Percentiles rank a stretch among this genome's conserved stretches.
phyloP scores from a whole-genome alignment of 2,329 filamentous ascomycete species.

The Talaromyces amestolkiae region DNA sequence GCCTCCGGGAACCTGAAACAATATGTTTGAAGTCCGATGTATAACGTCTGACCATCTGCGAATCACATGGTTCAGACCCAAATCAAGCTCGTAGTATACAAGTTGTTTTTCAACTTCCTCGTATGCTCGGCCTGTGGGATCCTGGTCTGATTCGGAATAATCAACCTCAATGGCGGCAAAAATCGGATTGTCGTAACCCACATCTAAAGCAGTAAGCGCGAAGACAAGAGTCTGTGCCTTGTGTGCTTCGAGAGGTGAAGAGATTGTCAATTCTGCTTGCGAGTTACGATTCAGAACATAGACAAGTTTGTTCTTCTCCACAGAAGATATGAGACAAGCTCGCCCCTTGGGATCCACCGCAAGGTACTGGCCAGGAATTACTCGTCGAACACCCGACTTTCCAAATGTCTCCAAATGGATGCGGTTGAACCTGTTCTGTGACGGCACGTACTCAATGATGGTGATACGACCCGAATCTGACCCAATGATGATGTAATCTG shows the following conservation, averaged over 20 bases:
- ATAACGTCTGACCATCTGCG: conserved; percentile 95
- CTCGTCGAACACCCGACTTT: conserved; percentile 90
- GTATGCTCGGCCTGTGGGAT: conserved; percentile 78
- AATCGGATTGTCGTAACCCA: conserved; percentile 94
- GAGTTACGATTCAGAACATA: conserved; percentile 96
- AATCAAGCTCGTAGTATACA: conserved; percentile 95
- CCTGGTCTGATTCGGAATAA: conserved; percentile 86
- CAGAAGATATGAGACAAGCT: conserved; percentile 87
- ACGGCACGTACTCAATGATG: conserved; percentile 85
- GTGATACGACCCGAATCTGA: conserved; percentile 95
- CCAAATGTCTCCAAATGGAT: conserved; percentile 97
- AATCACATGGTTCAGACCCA: conserved; percentile 91
- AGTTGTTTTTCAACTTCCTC: conserved; percentile 82
- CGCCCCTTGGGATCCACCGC: conserved; percentile 93
- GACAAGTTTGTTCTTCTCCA: conserved; percentile 99
- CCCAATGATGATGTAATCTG: conserved; percentile 93
- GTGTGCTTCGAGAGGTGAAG: conserved; percentile 93
- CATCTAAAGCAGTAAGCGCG: conserved; percentile 82
- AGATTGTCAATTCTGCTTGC: conserved; percentile 93
- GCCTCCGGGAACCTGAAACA: conserved; percentile 94
- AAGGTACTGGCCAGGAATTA: conserved; percentile 93
- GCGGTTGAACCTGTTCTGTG: conserved; percentile 81
- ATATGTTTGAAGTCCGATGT: conserved; percentile 79
- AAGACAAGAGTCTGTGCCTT: conserved; percentile 89
- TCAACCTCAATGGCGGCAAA: conserved; percentile 95